Base-by-base conservation (phyloP, 1,139 yeast genomes). In the Lodderomyces theae region DNA sequence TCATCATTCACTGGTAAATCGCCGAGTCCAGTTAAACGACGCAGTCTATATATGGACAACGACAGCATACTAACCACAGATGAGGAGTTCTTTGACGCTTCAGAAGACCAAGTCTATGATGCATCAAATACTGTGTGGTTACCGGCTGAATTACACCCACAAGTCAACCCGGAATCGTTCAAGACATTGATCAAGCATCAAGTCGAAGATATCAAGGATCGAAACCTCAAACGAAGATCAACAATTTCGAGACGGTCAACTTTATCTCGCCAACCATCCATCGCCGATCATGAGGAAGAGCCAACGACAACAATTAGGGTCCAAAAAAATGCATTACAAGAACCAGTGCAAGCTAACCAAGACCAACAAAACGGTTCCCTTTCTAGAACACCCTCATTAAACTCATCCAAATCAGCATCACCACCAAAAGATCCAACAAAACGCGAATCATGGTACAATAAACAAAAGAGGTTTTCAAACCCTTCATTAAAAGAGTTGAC, bases 121-220 rank as follows among this genome's bases (percentile, higher is more conserved):
- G 46, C 64, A 13, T 37, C 50, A n/a, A 39, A 33, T 13, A 60
- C 82, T 12, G 65, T 89, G 39, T 90, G 98, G 98, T 97, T 92
- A 1, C 97, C 97, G 0, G 97, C 97, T 1, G 82, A 80, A 48
- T 75, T 88, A 37, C 98, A 92, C 58, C 97, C 98, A 1, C 92
- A 86, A 54, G 79, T 92, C 13, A 90, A 95, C 28, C 97, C 97
- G 1, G 95, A 87, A 52, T 88, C 86, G 52, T 92, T 89, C 74
- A 77, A 84, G 51, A 77, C 80, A 47, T 89, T 88, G 63, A 87
- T 92, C 30, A 86, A 85, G 53, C 75, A 80, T 39, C 85, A 92
- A 18, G 82, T 89, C 15, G 84, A 86, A 47, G 95, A 85, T 54
- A 73, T 88, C 46, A 74, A 81, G 53, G 78, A 78, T 44, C 70